These are phyloP conservation scores for Candida orba DNA, from an alignment of 805 yeast species.

Conservation along the genomic window DNA sequence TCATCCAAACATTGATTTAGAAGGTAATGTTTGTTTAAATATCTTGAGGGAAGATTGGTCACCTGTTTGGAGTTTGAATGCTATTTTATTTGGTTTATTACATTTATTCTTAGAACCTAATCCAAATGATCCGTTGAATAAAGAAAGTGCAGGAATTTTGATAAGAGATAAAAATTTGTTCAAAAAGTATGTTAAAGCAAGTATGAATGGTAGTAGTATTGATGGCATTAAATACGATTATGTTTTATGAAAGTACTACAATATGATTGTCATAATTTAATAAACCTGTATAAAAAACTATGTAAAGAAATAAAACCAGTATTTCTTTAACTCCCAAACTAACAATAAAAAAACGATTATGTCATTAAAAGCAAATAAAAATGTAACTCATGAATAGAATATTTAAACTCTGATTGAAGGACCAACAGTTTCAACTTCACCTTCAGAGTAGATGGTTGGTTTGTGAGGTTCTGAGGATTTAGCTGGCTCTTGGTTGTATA, in stretches of 20 bases:
- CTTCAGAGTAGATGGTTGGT: conserved; percentile 25
- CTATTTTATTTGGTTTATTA: conserved; percentile 77
- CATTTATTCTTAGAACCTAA: conserved; percentile 87
- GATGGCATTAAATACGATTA: conserved; percentile 54
- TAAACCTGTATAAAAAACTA: background rate
- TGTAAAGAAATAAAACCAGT: background rate
- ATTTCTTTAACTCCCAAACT: background rate
- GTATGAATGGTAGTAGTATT: conserved; percentile 72
- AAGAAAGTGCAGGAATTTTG: conserved; percentile 70
- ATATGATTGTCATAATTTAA: no score
- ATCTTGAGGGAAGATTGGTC: conserved; percentile 95
- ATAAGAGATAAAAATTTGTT: conserved; percentile 41
- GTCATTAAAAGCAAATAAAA: background rate
- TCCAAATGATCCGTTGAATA: conserved; percentile 86
- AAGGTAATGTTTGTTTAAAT: conserved; percentile 88
- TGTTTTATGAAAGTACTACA: conserved; percentile 30
- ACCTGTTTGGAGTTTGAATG: conserved; percentile 78
- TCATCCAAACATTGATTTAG: conserved; percentile 89
- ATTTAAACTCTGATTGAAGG: conserved; percentile 21
- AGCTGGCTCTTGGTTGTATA: conserved; percentile 19
- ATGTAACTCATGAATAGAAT: no score
- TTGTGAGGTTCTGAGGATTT: conserved; percentile 11
- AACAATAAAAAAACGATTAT: background rate
- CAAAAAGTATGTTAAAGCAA: conserved; percentile 42
- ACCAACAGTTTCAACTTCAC: conserved; percentile 26